Percentiles rank a stretch among this genome's conserved stretches.
These are phyloP conservation scores for Cicer arietinum DNA, from an alignment of 306 rosid genomes.

Conservation along the genomic window DNA sequence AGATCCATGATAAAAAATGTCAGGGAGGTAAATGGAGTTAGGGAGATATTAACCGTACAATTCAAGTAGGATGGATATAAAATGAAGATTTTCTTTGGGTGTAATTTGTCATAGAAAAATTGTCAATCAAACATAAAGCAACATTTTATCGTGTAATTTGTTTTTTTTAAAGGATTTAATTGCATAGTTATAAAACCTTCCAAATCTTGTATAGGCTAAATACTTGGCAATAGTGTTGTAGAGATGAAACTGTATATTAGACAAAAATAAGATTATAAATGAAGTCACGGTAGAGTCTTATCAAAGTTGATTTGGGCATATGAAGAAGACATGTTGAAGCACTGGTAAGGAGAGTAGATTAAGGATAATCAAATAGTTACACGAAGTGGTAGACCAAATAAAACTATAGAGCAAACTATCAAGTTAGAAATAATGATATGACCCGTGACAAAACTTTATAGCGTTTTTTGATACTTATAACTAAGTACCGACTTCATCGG, in stretches of 20 bases:
- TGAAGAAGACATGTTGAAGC: not conserved
- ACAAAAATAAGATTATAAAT: not conserved
- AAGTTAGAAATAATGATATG: not conserved
- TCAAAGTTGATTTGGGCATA: not conserved
- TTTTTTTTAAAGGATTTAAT: not conserved
- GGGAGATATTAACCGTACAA: not conserved
- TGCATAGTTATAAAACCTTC: not conserved
- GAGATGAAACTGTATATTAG: not conserved
- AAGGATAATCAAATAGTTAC: not conserved
- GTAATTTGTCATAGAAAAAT: not conserved
- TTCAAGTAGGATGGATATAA: constrained; percentile 1
- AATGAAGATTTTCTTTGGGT: not conserved
- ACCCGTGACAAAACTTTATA: not conserved
- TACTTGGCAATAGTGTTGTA: not conserved
- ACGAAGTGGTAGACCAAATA: not conserved
- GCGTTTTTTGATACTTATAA: not conserved
- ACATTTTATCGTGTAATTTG: not conserved
- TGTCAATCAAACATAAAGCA: not conserved
- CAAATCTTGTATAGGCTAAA: not conserved
- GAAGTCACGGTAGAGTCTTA: constrained; percentile 1
- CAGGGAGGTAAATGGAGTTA: not conserved
- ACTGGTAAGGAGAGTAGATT: not conserved
- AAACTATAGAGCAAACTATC: not conserved
- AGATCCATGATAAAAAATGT: not conserved
- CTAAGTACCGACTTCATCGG: not conserved